Evolutionary conservation across 768 basidiomycete genomes (phyloP).

Genomic region (Boletus tylopilopsis): DNA sequence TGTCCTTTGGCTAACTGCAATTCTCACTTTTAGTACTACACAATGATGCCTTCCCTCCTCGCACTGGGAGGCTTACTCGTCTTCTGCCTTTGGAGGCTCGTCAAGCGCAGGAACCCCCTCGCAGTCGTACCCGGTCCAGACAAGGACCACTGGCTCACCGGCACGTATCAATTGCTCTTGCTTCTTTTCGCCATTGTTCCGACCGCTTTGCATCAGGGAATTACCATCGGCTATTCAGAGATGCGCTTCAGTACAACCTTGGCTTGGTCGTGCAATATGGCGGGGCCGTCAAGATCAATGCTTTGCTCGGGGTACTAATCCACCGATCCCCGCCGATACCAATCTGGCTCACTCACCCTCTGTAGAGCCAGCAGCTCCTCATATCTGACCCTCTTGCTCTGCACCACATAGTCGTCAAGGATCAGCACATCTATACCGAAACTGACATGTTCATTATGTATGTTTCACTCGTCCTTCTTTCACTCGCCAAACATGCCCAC

Average conservation of each 20-base stretch:
- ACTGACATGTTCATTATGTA: conserved; percentile 34
- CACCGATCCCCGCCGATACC: background rate
- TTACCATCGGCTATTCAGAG: conserved; percentile 29
- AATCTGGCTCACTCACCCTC: background rate
- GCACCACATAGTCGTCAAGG: conserved; percentile 36
- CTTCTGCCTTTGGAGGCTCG: conserved; percentile 17
- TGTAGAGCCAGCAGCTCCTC: conserved; percentile 30
- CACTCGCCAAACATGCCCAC: background rate
- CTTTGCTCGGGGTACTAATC: conserved; percentile 30
- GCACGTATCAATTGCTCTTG: conserved; percentile 11
- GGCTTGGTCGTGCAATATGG: conserved; percentile 30
- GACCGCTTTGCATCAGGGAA: conserved; percentile 25
- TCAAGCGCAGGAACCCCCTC: conserved; percentile 16
- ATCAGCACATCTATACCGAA: conserved; percentile 36
- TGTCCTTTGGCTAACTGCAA: too few relatives aligned
- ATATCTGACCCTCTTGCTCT: conserved; percentile 37
- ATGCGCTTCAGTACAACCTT: conserved; percentile 32
- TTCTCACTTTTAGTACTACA: too few relatives aligned
- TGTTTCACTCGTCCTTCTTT: background rate
- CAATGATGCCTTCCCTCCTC: conserved; percentile 6
- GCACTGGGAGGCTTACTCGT: background rate
- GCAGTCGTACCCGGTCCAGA: conserved; percentile 27
- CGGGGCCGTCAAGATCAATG: conserved; percentile 33
- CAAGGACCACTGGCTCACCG: conserved; percentile 36
- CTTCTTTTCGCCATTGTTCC: background rate